These are phyloP conservation scores for Myriosclerotinia scirpicola DNA, from an alignment of 2,329 filamentous ascomycete species.

Conservation along the genomic window DNA sequence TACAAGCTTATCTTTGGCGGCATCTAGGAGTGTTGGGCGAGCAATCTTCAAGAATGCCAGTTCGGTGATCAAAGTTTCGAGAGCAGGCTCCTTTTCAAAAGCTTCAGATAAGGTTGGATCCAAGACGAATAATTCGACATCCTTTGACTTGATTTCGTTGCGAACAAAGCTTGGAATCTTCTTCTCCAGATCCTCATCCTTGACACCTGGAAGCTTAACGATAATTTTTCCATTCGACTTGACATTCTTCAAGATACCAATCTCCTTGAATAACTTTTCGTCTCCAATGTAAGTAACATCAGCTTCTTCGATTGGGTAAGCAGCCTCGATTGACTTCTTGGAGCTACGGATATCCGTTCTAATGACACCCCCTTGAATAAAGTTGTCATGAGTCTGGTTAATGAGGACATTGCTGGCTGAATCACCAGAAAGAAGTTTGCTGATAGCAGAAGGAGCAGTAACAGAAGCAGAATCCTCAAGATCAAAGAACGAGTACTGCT, in stretches of 20 bases:
- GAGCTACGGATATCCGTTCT: constrained; percentile 85
- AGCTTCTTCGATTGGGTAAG: constrained; percentile 77
- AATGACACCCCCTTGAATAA: constrained; percentile 71
- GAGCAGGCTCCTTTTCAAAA: constrained; percentile 61
- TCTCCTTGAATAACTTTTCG: constrained; percentile 73
- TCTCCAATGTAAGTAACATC: constrained; percentile 78
- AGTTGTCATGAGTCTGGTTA: constrained; percentile 64
- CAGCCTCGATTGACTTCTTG: constrained; percentile 77
- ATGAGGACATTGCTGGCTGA: constrained; percentile 62
- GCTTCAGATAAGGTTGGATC: constrained; percentile 69
- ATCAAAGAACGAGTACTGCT: constrained; percentile 95
- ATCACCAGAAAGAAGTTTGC: constrained; percentile 67
- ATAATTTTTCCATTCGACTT: constrained; percentile 72
- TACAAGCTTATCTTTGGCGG: constrained; percentile 66
- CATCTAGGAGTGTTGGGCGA: constrained; percentile 61
- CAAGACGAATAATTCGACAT: constrained; percentile 70
- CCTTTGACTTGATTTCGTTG: constrained; percentile 69
- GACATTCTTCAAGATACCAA: constrained; percentile 70
- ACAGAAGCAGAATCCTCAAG: constrained; percentile 70
- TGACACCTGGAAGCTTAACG: constrained; percentile 73
- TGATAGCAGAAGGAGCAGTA: constrained; percentile 61
- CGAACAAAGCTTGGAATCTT: constrained; percentile 70
- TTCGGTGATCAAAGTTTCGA: constrained; percentile 70
- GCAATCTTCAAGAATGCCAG: constrained; percentile 81
- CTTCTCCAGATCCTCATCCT: constrained; percentile 89